These are phyloP conservation scores for Schwanniomyces pseudopolymorphus DNA, from an alignment of 805 yeast genomes.

Conservation along the genomic window DNA sequence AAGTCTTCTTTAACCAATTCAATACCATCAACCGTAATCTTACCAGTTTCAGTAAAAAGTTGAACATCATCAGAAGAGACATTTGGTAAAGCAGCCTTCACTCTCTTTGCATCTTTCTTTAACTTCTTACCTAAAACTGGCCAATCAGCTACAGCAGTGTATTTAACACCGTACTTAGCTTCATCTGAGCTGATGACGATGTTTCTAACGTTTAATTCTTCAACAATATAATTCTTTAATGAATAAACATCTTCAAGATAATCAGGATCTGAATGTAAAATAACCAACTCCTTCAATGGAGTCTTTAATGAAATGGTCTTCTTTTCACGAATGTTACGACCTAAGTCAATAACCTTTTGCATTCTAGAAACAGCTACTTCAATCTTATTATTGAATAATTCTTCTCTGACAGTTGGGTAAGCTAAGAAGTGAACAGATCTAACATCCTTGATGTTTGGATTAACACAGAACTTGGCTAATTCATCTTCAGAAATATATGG, in stretches of 20 bases:
- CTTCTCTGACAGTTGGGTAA: slow-evolving; percentile 84
- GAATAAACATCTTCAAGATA: slow-evolving; percentile 79
- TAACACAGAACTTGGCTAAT: slow-evolving; percentile 42
- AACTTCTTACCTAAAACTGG: slow-evolving; percentile 96
- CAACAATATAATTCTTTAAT: slow-evolving; percentile 75
- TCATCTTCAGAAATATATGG: slow-evolving; percentile 59
- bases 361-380: slow-evolving; percentile 89
- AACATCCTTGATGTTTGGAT: slow-evolving; percentile 51
- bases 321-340: slow-evolving; percentile 96
- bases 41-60: slow-evolving; percentile 66
- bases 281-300: slow-evolving; percentile 85
- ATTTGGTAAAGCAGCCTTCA: slow-evolving; percentile 87
- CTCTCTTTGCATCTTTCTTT: slow-evolving; percentile 89
- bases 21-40: slow-evolving; percentile 85
- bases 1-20: slow-evolving; percentile 84
- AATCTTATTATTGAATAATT: slow-evolving; percentile 75
- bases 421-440: slow-evolving; percentile 91
- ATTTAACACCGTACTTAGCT: slow-evolving; percentile 85
- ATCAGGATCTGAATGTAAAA: slow-evolving; percentile 72
- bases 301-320: slow-evolving; percentile 90
- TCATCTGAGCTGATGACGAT: slow-evolving; percentile 87
- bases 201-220: slow-evolving; percentile 91
- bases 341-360: slow-evolving; percentile 96
- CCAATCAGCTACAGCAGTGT: slow-evolving; percentile 98
- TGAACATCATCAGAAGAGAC: slow-evolving; percentile 83